Evolutionary conservation across 805 yeast species (phyloP).

Genomic region (Kuraishia borneana): DNA sequence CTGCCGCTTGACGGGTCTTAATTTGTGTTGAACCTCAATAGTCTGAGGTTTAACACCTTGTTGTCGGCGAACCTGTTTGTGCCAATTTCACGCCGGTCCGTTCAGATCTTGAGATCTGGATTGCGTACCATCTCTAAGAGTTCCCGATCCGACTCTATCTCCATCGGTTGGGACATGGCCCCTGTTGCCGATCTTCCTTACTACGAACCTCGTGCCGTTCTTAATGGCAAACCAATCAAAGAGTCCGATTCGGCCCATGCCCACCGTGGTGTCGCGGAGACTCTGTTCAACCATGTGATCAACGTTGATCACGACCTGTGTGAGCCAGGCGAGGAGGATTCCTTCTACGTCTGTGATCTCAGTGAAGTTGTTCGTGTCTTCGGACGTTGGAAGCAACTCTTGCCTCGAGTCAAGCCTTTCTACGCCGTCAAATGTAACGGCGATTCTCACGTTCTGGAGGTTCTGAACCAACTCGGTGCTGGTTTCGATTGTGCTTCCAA

Average conservation of each 20-base stretch:
- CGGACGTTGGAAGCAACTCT: conserved; percentile 45
- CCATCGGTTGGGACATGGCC: not conserved
- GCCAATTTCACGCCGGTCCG: not conserved
- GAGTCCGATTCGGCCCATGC: not conserved
- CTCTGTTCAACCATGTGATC: conserved; percentile 27
- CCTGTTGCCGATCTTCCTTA: not conserved
- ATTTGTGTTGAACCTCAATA: conserved; percentile 3
- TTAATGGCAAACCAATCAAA: not conserved
- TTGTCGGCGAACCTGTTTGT: not conserved
- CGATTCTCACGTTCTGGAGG: conserved; percentile 43
- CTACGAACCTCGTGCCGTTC: not conserved
- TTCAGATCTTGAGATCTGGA: not conserved
- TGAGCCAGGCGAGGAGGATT: conserved; percentile 68
- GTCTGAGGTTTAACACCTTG: not conserved
- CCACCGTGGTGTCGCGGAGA: conserved; percentile 20
- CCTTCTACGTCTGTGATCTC: conserved; percentile 83
- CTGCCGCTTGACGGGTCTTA: conserved; percentile 34
- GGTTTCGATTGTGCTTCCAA: conserved; percentile 93
- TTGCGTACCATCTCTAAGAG: not conserved
- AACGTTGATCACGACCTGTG: conserved; percentile 45
- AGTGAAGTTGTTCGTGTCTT: conserved; percentile 57
- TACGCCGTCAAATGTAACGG: conserved; percentile 96
- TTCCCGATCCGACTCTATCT: not conserved
- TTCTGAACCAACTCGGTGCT: conserved; percentile 51
- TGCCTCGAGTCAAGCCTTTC: conserved; percentile 76